phyloP scores from a whole-genome alignment of 306 rosid genomes.

The Luffa acutangula region DNA sequence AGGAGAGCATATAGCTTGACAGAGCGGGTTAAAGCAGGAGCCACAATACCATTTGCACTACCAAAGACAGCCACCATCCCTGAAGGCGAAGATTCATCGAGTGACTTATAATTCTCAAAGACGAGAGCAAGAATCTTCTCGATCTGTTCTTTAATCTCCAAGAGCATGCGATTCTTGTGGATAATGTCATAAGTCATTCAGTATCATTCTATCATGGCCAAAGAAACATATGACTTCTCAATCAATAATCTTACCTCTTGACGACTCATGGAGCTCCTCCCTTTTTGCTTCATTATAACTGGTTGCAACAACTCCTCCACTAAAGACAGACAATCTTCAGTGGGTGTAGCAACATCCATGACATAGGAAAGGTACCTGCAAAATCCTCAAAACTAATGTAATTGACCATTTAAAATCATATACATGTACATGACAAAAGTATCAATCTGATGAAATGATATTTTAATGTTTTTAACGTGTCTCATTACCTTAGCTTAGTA shows the following conservation, averaged over 20 bases:
- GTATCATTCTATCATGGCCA: background rate
- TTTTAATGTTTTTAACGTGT: background rate
- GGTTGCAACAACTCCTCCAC: constrained; percentile 61
- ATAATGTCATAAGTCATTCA: background rate
- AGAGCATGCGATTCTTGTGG: constrained; percentile 74
- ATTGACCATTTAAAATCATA: background rate
- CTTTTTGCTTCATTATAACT: constrained; percentile 60
- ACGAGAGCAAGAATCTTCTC: constrained; percentile 63
- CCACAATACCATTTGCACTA: constrained; percentile 57
- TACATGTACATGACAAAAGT: background rate
- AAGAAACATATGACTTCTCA: background rate
- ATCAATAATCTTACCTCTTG: constrained; percentile 57
- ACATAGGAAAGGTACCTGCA: constrained; percentile 74
- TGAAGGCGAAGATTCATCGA: constrained; percentile 69
- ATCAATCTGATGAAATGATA: background rate
- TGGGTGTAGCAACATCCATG: constrained; percentile 97
- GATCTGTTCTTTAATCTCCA: constrained; percentile 84
- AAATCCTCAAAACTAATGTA: background rate
- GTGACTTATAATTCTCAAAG: constrained; percentile 88
- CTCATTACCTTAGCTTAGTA: constrained; percentile 67
- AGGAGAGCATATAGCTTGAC: constrained; percentile 73
- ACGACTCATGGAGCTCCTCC: constrained; percentile 73
- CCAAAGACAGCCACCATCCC: constrained; percentile 66
- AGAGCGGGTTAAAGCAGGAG: constrained; percentile 81
- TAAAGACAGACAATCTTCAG: constrained; percentile 79